These are phyloP conservation scores for Aspergillus haitiensis DNA, from an alignment of 495 filamentous ascomycete genomes.

Conservation along the genomic window DNA sequence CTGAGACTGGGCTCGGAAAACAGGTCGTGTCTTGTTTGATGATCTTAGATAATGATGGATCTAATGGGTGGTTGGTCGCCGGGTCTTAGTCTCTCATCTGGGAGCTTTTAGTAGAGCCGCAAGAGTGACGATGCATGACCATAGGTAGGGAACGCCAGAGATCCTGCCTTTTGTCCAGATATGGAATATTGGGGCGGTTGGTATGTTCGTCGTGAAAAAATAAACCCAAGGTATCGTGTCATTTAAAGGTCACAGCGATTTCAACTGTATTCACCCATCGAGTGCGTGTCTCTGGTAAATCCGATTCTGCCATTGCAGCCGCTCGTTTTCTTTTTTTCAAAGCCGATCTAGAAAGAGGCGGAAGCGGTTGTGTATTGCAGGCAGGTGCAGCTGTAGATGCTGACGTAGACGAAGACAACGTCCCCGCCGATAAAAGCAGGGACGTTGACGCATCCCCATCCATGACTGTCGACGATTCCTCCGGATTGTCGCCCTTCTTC, in stretches of 20 bases:
- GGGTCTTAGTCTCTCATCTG: neutral
- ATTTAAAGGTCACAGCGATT: constrained; percentile 59
- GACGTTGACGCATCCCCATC: neutral
- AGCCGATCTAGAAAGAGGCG: constrained; percentile 23
- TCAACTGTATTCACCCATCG: constrained; percentile 68
- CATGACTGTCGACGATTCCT: constrained; percentile 1
- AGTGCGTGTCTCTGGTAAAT: constrained; percentile 60
- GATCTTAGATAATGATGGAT: no score
- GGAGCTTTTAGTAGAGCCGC: neutral
- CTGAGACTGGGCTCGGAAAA: neutral
- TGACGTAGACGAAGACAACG: neutral
- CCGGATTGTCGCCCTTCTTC: neutral
- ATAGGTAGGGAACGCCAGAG: neutral
- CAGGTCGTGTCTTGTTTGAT: no score
- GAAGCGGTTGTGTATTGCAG: neutral
- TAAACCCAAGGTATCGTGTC: constrained; percentile 27
- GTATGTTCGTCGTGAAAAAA: neutral
- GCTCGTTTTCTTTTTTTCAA: constrained; percentile 45
- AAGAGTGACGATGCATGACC: neutral
- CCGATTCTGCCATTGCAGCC: constrained; percentile 42
- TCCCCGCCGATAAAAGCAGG: neutral
- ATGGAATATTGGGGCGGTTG: neutral
- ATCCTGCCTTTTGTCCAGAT: neutral
- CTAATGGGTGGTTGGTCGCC: no score
- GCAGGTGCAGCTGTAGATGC: neutral